Conservation (phyloP, 2,329 filamentous ascomycete species). For the Colletotrichum kahawae region DNA sequence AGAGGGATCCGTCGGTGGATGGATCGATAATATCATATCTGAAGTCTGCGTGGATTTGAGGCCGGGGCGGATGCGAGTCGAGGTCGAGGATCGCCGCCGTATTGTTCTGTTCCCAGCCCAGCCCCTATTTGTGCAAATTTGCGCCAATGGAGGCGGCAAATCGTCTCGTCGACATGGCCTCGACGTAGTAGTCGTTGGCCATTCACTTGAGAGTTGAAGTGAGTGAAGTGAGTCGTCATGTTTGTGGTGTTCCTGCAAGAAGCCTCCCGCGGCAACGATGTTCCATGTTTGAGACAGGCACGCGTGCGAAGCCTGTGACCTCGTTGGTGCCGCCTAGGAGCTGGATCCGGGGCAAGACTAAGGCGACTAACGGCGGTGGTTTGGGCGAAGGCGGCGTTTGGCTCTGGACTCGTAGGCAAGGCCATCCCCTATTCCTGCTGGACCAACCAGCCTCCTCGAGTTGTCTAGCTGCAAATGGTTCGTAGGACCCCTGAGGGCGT, state of each 20-base stretch:
- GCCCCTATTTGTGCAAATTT: not conserved
- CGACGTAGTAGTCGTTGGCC: not conserved
- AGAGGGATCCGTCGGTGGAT: not conserved
- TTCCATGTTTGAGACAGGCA: conserved; percentile 9
- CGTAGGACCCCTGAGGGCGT: conserved; percentile 15
- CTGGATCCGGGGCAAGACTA: conserved; percentile 7
- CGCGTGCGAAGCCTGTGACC: conserved; percentile 8
- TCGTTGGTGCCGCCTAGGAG: not conserved
- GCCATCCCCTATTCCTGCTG: conserved; percentile 4
- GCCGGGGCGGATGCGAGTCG: not conserved
- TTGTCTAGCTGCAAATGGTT: conserved; percentile 2
- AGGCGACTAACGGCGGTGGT: conserved; percentile 13
- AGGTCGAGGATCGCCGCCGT: not conserved
- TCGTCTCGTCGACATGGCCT: not conserved
- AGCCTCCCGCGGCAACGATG: not conserved
- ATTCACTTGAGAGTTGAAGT: not conserved
- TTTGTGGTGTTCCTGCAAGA: not conserved
- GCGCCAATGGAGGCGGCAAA: not conserved
- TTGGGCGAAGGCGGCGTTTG: not conserved
- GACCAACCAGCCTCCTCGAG: conserved; percentile 10
- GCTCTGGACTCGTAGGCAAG: not conserved
- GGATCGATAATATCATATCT: not conserved
- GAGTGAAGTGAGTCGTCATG: not conserved
- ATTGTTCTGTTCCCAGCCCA: not conserved
- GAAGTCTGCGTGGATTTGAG: not conserved